Evolutionary conservation across 352 stramenopile species (phyloP).

Genomic region (Phytophthora kernoviae): DNA sequence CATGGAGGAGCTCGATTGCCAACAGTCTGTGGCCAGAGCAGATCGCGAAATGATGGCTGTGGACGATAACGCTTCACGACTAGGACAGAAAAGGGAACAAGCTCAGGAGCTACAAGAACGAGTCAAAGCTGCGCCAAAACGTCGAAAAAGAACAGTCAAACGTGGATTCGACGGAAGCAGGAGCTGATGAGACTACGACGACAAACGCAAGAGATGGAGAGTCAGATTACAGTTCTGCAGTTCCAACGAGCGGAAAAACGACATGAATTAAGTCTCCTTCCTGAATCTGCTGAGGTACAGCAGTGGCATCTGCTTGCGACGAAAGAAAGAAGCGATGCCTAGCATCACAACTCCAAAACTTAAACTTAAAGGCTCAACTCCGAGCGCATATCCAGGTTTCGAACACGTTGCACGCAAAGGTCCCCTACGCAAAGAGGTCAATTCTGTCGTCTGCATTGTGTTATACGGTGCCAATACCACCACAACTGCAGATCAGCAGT

Average conservation of each 20-base stretch:
- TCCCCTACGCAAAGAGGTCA: not conserved
- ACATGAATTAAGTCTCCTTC: not conserved
- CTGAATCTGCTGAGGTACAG: not conserved
- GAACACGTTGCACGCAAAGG: not conserved
- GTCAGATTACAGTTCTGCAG: not conserved
- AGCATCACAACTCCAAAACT: conserved; percentile 1
- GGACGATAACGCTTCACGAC: not conserved
- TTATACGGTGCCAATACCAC: not conserved
- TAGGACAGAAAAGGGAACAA: not conserved
- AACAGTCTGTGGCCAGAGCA: not conserved
- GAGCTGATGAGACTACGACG: conserved; percentile 1
- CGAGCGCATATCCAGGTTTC: not conserved
- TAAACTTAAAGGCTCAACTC: not conserved
- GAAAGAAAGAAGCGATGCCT: not conserved
- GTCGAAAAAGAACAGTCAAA: no score
- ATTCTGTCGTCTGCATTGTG: not conserved
- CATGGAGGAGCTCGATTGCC: conserved; percentile 2
- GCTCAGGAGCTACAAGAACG: not conserved
- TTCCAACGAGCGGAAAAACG: not conserved
- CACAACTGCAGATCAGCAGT: conserved; percentile 1
- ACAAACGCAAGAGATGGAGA: conserved; percentile 6
- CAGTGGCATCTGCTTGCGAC: not conserved
- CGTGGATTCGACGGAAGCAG: conserved; percentile 9
- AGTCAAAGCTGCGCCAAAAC: not conserved
- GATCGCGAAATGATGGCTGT: not conserved